Base-by-base conservation (phyloP, 2,329 filamentous ascomycete species). In the Fusarium armeniacum region DNA sequence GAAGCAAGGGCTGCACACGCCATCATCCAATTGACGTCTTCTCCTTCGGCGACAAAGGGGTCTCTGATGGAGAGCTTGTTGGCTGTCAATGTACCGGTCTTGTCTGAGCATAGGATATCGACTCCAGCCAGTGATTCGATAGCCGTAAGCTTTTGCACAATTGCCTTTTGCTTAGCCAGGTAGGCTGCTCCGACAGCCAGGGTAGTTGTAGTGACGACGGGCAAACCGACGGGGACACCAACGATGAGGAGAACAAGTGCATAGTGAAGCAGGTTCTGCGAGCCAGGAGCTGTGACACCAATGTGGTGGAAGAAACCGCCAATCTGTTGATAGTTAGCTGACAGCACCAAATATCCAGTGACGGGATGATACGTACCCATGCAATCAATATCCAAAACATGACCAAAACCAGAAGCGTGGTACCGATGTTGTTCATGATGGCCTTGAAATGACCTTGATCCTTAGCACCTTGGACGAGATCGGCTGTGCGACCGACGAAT, bases 21-120 rank as follows among this genome's bases (percentile, higher is more conserved):
- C 66, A 69, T 69, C 66, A 69, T 69, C 66, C 66, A 69, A 6
- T 69, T 67, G 16, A 70, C 66, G 0, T 69, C 66, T 1, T 66
- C 33, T 1, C 66, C 66, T 30, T 69, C 66, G 8, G 61, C 20
- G n/a, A 46, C 66, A 24, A 70, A 62, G 4, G 62, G 66, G 3
- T 69, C 66, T 1, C 66, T 18, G 5, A 69, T 67, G 2, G 61
- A 67, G 7, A 69, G 52, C 0, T 69, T 69, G 1, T 69, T 69
- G 0, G 66, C 66, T 0, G 66, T 69, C 43, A 69, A 5, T 0
- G 66, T 69, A 8, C 66, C 66, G 0, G 66, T 69, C 18, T 69
- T 69, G 28, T 69, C 66, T 0, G 66, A 69, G 28, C 66, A 70
- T 3, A 69, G 43, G 3, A 69, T 69, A 7, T 69, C 66, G 2